Evolutionary conservation across 176 grass and related monocot genomes (phyloP).

Genomic region (Panicum miliaceum): DNA sequence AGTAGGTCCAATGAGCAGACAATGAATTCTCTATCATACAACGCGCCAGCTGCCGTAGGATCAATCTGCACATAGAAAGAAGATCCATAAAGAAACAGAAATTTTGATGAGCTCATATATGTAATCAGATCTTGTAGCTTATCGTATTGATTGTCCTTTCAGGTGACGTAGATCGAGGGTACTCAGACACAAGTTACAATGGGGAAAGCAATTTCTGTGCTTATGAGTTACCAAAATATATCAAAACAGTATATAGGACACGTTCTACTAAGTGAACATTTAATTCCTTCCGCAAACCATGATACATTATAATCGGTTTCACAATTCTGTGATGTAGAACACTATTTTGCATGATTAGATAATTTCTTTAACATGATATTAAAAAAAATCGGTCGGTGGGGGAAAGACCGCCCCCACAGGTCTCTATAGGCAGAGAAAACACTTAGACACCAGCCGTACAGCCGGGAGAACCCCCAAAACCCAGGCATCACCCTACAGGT

Average conservation of each 20-base stretch:
- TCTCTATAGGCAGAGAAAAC: too few species aligned
- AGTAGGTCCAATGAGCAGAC: constrained; percentile 88
- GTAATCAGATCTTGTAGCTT: background rate
- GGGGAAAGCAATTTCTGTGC: background rate
- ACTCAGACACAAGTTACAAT: constrained; percentile 12
- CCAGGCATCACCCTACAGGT: too few species aligned
- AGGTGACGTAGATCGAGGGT: constrained; percentile 1
- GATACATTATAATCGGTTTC: constrained; percentile 2
- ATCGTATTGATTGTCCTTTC: constrained; percentile 9
- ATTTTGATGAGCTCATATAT: background rate
- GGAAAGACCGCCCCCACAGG: too few species aligned
- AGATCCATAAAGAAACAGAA: constrained; percentile 17
- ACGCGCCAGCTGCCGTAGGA: constrained; percentile 65
- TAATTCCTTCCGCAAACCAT: constrained; percentile 30
- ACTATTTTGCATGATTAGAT: background rate
- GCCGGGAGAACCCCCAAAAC: too few species aligned
- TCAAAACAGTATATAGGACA: background rate
- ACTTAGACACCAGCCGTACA: too few species aligned
- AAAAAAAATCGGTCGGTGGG: too few species aligned
- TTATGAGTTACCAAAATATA: constrained; percentile 18
- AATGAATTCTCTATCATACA: constrained; percentile 96
- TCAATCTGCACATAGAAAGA: constrained; percentile 72
- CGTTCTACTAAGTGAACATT: constrained; percentile 1
- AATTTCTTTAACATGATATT: background rate
- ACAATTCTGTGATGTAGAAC: constrained; percentile 6